Base-by-base conservation (phyloP, 1,139 yeast species). In the Sugiyamaella pinicola region DNA sequence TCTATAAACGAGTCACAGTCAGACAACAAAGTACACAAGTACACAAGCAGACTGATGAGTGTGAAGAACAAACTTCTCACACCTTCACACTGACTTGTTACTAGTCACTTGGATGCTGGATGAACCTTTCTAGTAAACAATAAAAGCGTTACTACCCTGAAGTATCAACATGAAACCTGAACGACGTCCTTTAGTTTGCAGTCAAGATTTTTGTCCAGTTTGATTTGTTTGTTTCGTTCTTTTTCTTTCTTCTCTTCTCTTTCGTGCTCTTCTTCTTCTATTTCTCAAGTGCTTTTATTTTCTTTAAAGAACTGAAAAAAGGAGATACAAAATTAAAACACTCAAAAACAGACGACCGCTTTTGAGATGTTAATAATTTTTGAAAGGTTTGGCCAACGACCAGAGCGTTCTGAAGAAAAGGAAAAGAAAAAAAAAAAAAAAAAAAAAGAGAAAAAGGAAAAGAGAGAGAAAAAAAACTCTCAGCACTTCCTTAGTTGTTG, bases 401-500 rank as follows among this genome's bases (percentile, higher is more conserved):
- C 51, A 34, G 46, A 47, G 51, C 46, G 51, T 47, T 29, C 46
- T 47, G 51, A 40, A 34, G 51, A 47, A 51, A 24, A 29, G 43
- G 28, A 47, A 45, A 45, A 29, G 46, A 46, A 45, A 50, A 42
- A 49, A 18, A 21, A 31, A 13, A 28, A 24, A 29, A n/a, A 22
- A 47, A 47, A 40, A 40, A 40, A 40, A 38, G 33, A 42, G 31
- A 40, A 48, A 26, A 24, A 24, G 44, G 29, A 34, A 43, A 42
- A 43, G 17, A 49, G 19, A 41, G 17, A n/a, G 22, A 29, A 21
- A 43, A 17, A 40, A 24, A 49, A 51, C 46, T 26, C 31, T 4
- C 24, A 12, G 17, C 4, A 17, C 17, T 35, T 35, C 22, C 12
- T 17, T 33, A 33, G 31, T n/a, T 26, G 31, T 26, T 26, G 31